Percentiles rank a stretch among this genome's conserved stretches.
phyloP scores from a whole-genome alignment of 768 basidiomycete genomes.

The Lyophyllum shimeji region DNA sequence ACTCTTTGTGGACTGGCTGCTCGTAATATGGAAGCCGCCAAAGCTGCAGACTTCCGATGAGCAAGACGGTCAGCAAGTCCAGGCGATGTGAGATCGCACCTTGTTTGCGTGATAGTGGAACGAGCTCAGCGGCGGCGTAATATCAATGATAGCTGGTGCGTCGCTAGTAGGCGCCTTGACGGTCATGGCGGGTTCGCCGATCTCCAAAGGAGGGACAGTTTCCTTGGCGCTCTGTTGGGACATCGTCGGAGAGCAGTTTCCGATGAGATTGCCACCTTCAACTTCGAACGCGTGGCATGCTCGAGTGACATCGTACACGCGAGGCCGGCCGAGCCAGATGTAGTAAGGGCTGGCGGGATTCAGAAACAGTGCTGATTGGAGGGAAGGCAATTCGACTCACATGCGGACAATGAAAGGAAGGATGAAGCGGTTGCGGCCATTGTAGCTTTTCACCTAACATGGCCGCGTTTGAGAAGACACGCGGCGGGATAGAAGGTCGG shows the following conservation, averaged over 20 bases:
- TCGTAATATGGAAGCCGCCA: constrained; percentile 76
- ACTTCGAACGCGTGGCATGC: constrained; percentile 61
- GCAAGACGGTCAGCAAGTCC: neutral
- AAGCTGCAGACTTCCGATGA: constrained; percentile 29
- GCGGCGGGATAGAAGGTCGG: neutral
- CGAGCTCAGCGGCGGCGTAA: constrained; percentile 54
- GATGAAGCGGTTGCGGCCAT: constrained; percentile 70
- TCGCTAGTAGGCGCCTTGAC: constrained; percentile 20
- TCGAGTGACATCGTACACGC: constrained; percentile 55
- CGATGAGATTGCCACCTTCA: constrained; percentile 59
- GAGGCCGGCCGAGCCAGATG: constrained; percentile 73
- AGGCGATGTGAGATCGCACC: constrained; percentile 22
- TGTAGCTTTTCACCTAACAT: constrained; percentile 59
- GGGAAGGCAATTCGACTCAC: constrained; percentile 23
- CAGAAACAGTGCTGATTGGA: neutral
- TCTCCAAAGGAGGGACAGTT: constrained; percentile 38
- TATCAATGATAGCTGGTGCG: constrained; percentile 35
- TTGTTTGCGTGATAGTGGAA: constrained; percentile 62
- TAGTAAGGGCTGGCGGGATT: constrained; percentile 55
- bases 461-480: neutral
- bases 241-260: constrained; percentile 43
- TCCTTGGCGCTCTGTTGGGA: constrained; percentile 33
- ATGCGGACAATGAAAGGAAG: constrained; percentile 68
- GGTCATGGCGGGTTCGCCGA: constrained; percentile 36
- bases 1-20: constrained; percentile 66